phyloP scores from a whole-genome alignment of 2,329 filamentous ascomycete genomes.

The Zarea fungicola region DNA sequence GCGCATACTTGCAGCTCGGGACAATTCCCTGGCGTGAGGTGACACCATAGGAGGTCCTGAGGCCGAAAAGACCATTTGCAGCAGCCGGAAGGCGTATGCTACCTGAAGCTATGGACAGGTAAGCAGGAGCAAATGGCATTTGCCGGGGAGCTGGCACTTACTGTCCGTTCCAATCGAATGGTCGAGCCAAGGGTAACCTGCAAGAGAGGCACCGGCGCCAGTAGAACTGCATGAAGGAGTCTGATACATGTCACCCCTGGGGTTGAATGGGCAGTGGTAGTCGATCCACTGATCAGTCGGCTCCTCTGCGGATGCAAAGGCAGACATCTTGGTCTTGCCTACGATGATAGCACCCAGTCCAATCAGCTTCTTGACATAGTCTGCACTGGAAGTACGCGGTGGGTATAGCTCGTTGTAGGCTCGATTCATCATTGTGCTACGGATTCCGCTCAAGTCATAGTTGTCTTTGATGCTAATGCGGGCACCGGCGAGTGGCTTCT shows the following conservation, averaged over 20 bases:
- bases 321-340: slow-evolving; percentile 38
- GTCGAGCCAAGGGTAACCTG: slow-evolving; percentile 26
- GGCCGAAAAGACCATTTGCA: slow-evolving; percentile 1
- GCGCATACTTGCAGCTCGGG: slow-evolving; percentile 15
- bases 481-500: slow-evolving; percentile 44
- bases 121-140: not conserved
- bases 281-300: slow-evolving; percentile 41
- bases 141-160: slow-evolving; percentile 15
- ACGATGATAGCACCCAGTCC: slow-evolving; percentile 48
- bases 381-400: slow-evolving; percentile 39
- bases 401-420: slow-evolving; percentile 50
- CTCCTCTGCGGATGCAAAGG: slow-evolving; percentile 34
- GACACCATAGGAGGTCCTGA: slow-evolving; percentile 1
- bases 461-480: slow-evolving; percentile 54
- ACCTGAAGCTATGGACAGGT: not conserved
- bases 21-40: slow-evolving; percentile 11
- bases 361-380: slow-evolving; percentile 49
- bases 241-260: slow-evolving; percentile 25
- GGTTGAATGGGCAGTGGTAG: slow-evolving; percentile 24
- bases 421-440: slow-evolving; percentile 47
- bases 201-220: slow-evolving; percentile 23
- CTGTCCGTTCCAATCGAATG: slow-evolving; percentile 18
- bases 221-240: slow-evolving; percentile 22
- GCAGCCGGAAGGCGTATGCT: slow-evolving; percentile 7
- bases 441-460: slow-evolving; percentile 46